These are phyloP conservation scores for Polygonum maritimum DNA, from an alignment of 148 eudicot genomes.

Conservation along the genomic window DNA sequence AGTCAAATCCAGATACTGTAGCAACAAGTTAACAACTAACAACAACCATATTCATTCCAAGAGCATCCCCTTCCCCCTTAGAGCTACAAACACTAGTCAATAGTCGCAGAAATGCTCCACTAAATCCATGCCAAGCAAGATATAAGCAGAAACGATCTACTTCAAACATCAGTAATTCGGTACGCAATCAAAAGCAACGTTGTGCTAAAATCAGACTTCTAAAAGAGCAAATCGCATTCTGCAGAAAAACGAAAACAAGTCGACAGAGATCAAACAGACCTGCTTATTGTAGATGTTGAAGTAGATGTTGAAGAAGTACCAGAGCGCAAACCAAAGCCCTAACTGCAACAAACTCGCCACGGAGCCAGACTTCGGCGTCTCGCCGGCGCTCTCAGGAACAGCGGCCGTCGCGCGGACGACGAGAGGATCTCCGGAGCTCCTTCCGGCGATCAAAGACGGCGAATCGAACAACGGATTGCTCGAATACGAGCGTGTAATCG, in stretches of 20 bases:
- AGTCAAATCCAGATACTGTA: not conserved
- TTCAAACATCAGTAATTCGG: not conserved
- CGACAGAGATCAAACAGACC: constrained; percentile 23
- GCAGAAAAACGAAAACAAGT: not conserved
- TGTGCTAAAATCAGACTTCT: not conserved
- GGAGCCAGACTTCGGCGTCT: constrained; percentile 25
- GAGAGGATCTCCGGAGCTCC: constrained; percentile 24
- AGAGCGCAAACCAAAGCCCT: constrained; percentile 55
- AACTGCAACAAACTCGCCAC: constrained; percentile 39
- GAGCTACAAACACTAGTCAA: not conserved
- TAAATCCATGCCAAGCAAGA: not conserved
- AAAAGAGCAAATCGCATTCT: not conserved
- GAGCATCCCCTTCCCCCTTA: not conserved
- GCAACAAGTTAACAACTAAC: not conserved
- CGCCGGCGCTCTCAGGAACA: constrained; percentile 46
- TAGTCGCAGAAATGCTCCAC: not conserved
- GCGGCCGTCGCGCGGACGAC: constrained; percentile 41
- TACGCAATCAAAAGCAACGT: not conserved
- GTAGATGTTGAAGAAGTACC: constrained; percentile 78
- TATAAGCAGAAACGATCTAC: not conserved
- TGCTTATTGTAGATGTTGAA: constrained; percentile 89
- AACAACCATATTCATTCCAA: not conserved
- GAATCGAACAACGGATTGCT: constrained; percentile 14
- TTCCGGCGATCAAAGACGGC: constrained; percentile 20
- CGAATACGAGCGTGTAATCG: constrained; percentile 11